A percentile compares a stretch with the other conserved stretches of the same genome.
phyloP scores from a whole-genome alignment of 2,329 filamentous ascomycete genomes.

The Aspergillus piperis region DNA sequence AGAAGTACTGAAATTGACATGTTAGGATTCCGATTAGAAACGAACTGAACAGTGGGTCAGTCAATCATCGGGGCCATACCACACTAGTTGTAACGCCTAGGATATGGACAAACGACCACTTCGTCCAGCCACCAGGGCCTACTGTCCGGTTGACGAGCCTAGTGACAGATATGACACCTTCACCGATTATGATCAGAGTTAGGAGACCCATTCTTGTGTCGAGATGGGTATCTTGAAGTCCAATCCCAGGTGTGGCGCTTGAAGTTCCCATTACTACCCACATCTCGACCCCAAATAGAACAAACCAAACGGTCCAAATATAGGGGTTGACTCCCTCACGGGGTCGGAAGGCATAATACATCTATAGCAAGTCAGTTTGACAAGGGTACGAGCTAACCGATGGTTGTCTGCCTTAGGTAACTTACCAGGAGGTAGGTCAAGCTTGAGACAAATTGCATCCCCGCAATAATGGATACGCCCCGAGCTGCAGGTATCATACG shows the following conservation, averaged over 20 bases:
- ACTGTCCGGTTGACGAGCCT: conserved; percentile 56
- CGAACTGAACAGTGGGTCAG: neutral
- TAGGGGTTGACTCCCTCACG: conserved; percentile 25
- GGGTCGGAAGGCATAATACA: conserved; percentile 37
- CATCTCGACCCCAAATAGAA: conserved; percentile 57
- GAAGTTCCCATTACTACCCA: conserved; percentile 56
- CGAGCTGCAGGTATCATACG: conserved; percentile 30
- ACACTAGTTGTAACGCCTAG: conserved; percentile 42
- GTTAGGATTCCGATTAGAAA: conserved; percentile 9
- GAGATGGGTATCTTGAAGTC: conserved; percentile 63
- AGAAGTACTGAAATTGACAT: conserved; percentile 47
- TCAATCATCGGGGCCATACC: conserved; percentile 24
- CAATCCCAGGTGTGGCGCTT: conserved; percentile 57
- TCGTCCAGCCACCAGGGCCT: conserved; percentile 41
- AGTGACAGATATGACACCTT: conserved; percentile 64
- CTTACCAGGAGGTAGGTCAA: conserved; percentile 33
- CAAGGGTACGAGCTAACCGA: neutral
- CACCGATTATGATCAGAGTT: conserved; percentile 67
- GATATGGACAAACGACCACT: conserved; percentile 42
- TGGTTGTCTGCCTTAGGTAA: neutral
- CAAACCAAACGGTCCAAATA: conserved; percentile 57
- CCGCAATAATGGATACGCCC: conserved; percentile 32
- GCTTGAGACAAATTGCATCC: conserved; percentile 31
- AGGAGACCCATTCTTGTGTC: conserved; percentile 65
- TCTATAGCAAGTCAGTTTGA: conserved; percentile 24